Percentiles rank a stretch among this genome's conserved stretches.
phyloP scores from a whole-genome alignment of 225 moss, liverwort and hornwort genomes.

The Bryoerythrophyllum caledonicum region DNA sequence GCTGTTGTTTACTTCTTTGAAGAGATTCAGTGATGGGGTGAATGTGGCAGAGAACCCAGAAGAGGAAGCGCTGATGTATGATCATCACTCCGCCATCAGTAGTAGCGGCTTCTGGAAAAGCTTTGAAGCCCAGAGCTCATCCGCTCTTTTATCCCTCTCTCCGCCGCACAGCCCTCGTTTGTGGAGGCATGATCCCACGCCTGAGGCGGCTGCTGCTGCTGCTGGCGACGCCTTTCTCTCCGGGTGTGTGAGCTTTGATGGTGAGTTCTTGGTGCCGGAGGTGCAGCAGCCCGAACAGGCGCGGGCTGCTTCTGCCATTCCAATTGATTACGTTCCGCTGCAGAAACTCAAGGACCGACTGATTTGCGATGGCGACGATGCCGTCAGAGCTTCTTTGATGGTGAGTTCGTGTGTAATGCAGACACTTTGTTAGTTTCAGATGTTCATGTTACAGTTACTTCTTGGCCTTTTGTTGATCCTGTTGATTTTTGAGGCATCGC shows the following conservation, averaged over 20 bases:
- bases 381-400: slow-evolving; percentile 31
- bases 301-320: slow-evolving; percentile 25
- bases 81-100: slow-evolving; percentile 1
- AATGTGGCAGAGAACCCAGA: background rate
- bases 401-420: slow-evolving; percentile 14
- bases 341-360: slow-evolving; percentile 40
- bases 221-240: slow-evolving; percentile 25
- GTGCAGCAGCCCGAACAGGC: slow-evolving; percentile 21
- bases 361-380: slow-evolving; percentile 31
- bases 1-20: too few relatives aligned
- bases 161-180: slow-evolving; percentile 50
- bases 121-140: slow-evolving; percentile 46
- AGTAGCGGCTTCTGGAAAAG: slow-evolving; percentile 29
- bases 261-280: slow-evolving; percentile 35
- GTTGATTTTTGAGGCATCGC: background rate
- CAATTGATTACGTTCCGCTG: slow-evolving; percentile 48
- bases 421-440: background rate
- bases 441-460: background rate
- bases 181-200: slow-evolving; percentile 30
- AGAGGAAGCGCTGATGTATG: slow-evolving; percentile 13
- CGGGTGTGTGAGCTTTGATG: slow-evolving; percentile 29
- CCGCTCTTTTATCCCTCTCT: slow-evolving; percentile 45
- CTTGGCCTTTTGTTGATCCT: background rate
- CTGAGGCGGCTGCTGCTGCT: slow-evolving; percentile 7
- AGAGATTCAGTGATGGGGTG: too few relatives aligned